Evolutionary conservation across 2,329 filamentous ascomycete species (phyloP), one percentile per base, ranked within the genome.

Genomic region (Diplodia sapinea): DNA sequence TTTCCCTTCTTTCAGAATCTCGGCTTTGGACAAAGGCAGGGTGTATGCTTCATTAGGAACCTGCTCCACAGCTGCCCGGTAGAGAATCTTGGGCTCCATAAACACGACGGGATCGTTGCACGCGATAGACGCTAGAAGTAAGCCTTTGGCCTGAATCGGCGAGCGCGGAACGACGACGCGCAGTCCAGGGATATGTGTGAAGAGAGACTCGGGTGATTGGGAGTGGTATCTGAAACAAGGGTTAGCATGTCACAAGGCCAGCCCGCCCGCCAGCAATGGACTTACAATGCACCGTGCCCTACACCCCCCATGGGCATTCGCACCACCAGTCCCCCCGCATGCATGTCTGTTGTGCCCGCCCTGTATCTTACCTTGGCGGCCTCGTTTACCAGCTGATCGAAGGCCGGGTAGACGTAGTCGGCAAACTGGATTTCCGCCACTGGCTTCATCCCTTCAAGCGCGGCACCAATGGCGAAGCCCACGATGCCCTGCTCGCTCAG

Each of bases 391-490:
- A 97, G 86, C 82, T 97, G 93, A 75, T 97, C 93, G 74, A 96
- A 97, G 0, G 94, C 93, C 2, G 94, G 94, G 77, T 89, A 97
- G 66, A 97, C 89, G 77, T 97, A 97, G 77, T 97, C 94, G 68
- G 94, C 94, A 75, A 97, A 97, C 77, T 97, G 94, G 66, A 97
- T 93, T 82, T 99, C 95, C 0, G 94, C 94, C 29, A 98, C 87
- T 0, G 95, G 93, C 68, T 91, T 90, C 91, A 97, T 93, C 29
- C 94, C 94, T 81, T 97, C 91, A 7, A 92, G 92, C 0, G 94
- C 94, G 43, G 90, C 88, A 2, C 95, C 95, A 72, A 98, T 93
- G 12, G 90, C 95, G 75, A 98, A 98, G 0, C 95, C 95, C 68
- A 96, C 86, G 71, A 99, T 94, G 1, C 94, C 95, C 79, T 98